Conservation (phyloP, 2,329 filamentous ascomycete genomes). For the Furcasterigmium sp. region DNA sequence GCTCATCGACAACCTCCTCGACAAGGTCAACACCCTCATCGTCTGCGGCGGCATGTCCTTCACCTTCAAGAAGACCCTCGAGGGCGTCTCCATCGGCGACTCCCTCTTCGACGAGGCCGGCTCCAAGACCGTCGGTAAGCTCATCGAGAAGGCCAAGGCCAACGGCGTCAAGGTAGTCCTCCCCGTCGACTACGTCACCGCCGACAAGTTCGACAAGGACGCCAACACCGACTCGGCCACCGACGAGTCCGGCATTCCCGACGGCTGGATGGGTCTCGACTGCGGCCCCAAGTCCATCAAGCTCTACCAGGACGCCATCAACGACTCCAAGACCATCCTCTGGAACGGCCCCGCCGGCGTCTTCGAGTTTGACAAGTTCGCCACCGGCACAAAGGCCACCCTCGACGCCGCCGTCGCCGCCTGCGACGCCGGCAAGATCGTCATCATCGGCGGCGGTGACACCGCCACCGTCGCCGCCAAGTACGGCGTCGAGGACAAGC, state of each 20-base stretch:
- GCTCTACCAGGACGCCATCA: conserved; percentile 83
- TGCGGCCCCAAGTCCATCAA: conserved; percentile 84
- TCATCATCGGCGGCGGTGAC: conserved; percentile 98
- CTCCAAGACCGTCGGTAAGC: conserved; percentile 79
- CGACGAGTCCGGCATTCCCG: conserved; percentile 84
- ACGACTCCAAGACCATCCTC: conserved; percentile 88
- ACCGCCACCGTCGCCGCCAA: conserved; percentile 97
- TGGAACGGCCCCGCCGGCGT: conserved; percentile 98
- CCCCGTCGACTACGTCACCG: conserved; percentile 91
- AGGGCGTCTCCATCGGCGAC: conserved; percentile 83
- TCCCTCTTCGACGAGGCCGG: conserved; percentile 92
- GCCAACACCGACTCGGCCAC: conserved; percentile 77
- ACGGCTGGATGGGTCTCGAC: conserved; percentile 98
- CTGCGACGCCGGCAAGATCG: conserved; percentile 80
- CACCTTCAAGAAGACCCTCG: conserved; percentile 99
- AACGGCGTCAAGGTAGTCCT: conserved; percentile 94
- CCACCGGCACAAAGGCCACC: conserved; percentile 84
- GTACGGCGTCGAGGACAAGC: conserved; percentile 92
- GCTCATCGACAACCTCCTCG: conserved; percentile 96
- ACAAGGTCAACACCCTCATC: conserved; percentile 95
- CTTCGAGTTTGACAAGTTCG: conserved; percentile 95
- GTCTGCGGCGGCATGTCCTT: conserved; percentile 98
- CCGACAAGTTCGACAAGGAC: conserved; percentile 87
- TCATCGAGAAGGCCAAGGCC: conserved; percentile 94
- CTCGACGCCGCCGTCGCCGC: conserved; percentile 83